phyloP scores from a whole-genome alignment of 2,329 filamentous ascomycete genomes.

The Beauveria scarabaeidicola region DNA sequence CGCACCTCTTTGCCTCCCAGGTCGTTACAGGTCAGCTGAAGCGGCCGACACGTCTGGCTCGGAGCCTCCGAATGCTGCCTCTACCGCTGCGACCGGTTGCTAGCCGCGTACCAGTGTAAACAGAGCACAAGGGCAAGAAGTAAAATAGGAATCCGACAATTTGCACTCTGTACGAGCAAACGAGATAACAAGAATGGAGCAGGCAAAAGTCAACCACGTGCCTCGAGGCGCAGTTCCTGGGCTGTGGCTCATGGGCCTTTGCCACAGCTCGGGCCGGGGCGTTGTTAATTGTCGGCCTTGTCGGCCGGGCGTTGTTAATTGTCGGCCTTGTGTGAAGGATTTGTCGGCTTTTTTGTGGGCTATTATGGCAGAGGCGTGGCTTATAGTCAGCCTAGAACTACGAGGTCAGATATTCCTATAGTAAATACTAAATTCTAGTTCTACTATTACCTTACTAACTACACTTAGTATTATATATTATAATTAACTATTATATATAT shows the following conservation, averaged over 20 bases:
- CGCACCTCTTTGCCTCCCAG: not conserved
- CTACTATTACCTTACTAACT: no score
- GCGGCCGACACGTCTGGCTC: not conserved
- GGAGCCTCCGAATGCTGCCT: not conserved
- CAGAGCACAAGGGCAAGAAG: not conserved
- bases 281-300: no score
- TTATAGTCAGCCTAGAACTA: no score
- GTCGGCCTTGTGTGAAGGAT: no score
- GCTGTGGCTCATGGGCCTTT: not conserved
- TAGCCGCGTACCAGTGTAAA: not conserved
- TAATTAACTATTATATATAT: no score
- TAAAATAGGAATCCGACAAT: not conserved
- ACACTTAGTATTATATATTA: no score
- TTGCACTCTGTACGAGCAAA: not conserved
- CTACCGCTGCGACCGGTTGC: not conserved
- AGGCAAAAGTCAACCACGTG: not conserved
- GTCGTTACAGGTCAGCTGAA: not conserved
- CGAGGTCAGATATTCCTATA: no score
- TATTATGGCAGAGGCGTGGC: no score
- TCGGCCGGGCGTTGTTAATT: not conserved
- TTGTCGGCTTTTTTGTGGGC: no score
- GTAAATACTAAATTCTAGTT: no score
- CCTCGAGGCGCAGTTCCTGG: not conserved
- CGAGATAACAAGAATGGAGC: not conserved
- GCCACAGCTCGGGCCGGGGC: not conserved